These are phyloP conservation scores for Magnolia changhungtana DNA, from an alignment of 164 flowering plant genomes.

Conservation along the genomic window DNA sequence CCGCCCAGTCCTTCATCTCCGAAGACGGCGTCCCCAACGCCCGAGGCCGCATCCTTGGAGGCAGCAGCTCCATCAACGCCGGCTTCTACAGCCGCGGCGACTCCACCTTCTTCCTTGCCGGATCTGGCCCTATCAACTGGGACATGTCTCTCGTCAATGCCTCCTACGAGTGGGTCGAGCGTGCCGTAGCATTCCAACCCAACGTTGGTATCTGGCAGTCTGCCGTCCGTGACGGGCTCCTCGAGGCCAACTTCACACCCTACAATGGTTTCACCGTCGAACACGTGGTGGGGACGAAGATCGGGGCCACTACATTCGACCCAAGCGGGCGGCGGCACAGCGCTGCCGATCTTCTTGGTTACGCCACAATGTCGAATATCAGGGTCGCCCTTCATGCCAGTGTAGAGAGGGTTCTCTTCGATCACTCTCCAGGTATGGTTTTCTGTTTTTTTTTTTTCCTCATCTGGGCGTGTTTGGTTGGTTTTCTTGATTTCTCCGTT, in stretches of 20 bases:
- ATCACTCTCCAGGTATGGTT: slow-evolving; percentile 21
- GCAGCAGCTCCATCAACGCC: slow-evolving; percentile 85
- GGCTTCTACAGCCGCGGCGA: slow-evolving; percentile 83
- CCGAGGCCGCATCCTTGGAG: slow-evolving; percentile 84
- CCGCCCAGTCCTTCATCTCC: slow-evolving; percentile 71
- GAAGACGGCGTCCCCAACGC: slow-evolving; percentile 86
- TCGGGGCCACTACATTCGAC: slow-evolving; percentile 81
- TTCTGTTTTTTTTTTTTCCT: background rate
- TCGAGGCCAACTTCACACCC: slow-evolving; percentile 65
- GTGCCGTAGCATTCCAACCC: slow-evolving; percentile 56
- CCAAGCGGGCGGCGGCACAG: slow-evolving; percentile 52
- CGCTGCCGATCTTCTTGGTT: slow-evolving; percentile 63
- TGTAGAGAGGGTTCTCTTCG: slow-evolving; percentile 61
- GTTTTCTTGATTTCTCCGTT: background rate
- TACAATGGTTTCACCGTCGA: slow-evolving; percentile 60
- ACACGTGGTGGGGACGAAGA: slow-evolving; percentile 67
- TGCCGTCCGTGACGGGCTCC: slow-evolving; percentile 56
- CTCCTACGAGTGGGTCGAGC: slow-evolving; percentile 84
- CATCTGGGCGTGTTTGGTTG: background rate
- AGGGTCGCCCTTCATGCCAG: slow-evolving; percentile 56
- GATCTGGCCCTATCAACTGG: slow-evolving; percentile 47
- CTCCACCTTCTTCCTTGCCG: slow-evolving; percentile 33
- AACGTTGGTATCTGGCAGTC: slow-evolving; percentile 70
- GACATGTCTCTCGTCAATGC: slow-evolving; percentile 47
- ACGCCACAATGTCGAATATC: slow-evolving; percentile 43